Evolutionary conservation across 495 filamentous ascomycete species (phyloP), one percentile per base, ranked within the genome.

Genomic region (Talaromyces stipitatus): DNA sequence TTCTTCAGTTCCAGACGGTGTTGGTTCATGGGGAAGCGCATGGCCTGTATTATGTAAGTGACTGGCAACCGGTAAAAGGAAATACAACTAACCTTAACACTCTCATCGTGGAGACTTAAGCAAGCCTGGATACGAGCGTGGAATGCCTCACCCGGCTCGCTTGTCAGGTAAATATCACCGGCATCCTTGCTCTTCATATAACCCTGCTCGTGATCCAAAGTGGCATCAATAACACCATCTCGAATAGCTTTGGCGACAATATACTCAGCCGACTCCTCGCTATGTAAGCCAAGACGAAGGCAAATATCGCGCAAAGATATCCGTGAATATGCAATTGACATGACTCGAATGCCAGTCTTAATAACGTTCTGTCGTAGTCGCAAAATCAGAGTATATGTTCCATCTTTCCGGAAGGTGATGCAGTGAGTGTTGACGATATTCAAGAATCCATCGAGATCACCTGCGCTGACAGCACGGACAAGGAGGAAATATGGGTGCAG

Each of bases 21-120:
- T 75, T 96, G 91, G 74, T 98, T 97, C 92, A 97, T 96, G 8
- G 94, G 94, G 77, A 96, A 98, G 14, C 95, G 81, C 94, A 98
- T 98, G 22, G 94, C 92, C 90, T 95, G 58, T 29, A 43, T 56
- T 18, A 56, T 60, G 62, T 57, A 16, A 22, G 23, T 22, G 22
- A 23, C 5, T 48, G n/a, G 26, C 16, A n/a, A 32, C 16, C 53
- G 18, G 26, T 10, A 23, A 26, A 53, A 33, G 62, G 18, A 33
- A 50, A 56, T 59, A 27, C 23, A 6, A 41, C 77, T 67, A 81
- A 92, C 90, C 88, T 95, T 97, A 48, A 98, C 91, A 72, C 92
- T 96, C 74, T 98, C 94, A 64, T 98, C 95, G 62, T 97, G 92
- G 57, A 98, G 78, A 58, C 83, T 82, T 64, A 98, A 77, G 67